These are phyloP conservation scores for Didymosphaeria variabile DNA, from an alignment of 2,329 filamentous ascomycete species.

Conservation along the genomic window DNA sequence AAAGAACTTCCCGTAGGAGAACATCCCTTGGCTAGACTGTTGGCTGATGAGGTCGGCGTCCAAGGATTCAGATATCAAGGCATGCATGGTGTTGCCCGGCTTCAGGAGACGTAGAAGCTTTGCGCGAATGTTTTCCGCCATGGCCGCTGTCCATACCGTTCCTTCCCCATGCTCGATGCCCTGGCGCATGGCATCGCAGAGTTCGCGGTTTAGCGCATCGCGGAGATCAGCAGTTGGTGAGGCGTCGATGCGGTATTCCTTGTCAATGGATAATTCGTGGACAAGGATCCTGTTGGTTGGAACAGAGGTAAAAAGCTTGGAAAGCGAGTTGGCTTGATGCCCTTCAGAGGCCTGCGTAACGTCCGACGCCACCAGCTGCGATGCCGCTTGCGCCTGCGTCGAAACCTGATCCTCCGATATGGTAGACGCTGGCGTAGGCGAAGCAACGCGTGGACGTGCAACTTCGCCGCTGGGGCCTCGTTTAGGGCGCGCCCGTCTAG, in stretches of 20 bases:
- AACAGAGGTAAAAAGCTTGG: conserved; percentile 67
- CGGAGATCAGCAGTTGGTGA: conserved; percentile 64
- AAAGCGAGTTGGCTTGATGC: conserved; percentile 55
- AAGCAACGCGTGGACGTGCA: conserved; percentile 72
- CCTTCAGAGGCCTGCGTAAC: conserved; percentile 28
- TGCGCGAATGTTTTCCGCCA: conserved; percentile 74
- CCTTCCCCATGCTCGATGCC: conserved; percentile 71
- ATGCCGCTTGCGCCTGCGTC: conserved; percentile 45
- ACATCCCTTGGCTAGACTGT: conserved; percentile 75
- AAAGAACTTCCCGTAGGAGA: conserved; percentile 85
- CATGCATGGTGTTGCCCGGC: conserved; percentile 76
- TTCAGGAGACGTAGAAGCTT: conserved; percentile 78
- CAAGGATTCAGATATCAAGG: conserved; percentile 76
- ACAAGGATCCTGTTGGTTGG: conserved; percentile 79
- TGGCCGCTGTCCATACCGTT: conserved; percentile 73
- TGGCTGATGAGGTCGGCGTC: conserved; percentile 75
- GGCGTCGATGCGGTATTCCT: conserved; percentile 75
- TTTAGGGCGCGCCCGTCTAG: conserved; percentile 69
- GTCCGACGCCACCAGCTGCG: conserved; percentile 37
- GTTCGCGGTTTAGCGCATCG: conserved; percentile 67
- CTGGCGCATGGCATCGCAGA: conserved; percentile 68
- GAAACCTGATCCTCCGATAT: conserved; percentile 45
- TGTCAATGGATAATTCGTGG: conserved; percentile 82
- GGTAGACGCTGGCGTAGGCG: conserved; percentile 35
- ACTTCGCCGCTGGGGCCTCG: conserved; percentile 73